Evolutionary conservation across 1,284 basidiomycete genomes (phyloP).

Genomic region (Malassezia dermatis): DNA sequence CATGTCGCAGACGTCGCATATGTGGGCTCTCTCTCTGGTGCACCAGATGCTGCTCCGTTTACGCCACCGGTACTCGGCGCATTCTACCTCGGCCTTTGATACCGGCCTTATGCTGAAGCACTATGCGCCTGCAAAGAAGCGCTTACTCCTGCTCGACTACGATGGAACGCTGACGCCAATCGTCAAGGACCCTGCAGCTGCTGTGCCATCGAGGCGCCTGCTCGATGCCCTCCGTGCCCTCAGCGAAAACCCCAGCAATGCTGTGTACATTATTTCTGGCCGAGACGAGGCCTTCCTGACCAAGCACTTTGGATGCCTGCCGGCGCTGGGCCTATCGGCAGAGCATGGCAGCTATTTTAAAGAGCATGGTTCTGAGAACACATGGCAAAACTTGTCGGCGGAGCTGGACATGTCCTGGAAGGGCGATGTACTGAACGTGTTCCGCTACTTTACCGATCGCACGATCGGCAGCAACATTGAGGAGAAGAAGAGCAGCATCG

Average conservation of each 20-base stretch:
- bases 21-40: slow-evolving; percentile 85
- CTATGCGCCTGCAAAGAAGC: slow-evolving; percentile 66
- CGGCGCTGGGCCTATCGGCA: slow-evolving; percentile 76
- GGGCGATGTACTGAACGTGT: slow-evolving; percentile 85
- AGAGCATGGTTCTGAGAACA: slow-evolving; percentile 55
- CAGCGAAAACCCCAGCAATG: slow-evolving; percentile 67
- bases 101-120: slow-evolving; percentile 56
- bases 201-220: slow-evolving; percentile 67
- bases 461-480: slow-evolving; percentile 94
- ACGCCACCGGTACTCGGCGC: slow-evolving; percentile 67
- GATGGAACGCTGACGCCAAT: slow-evolving; percentile 95
- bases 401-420: slow-evolving; percentile 96
- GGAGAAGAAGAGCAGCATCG: slow-evolving; percentile 90
- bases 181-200: slow-evolving; percentile 82
- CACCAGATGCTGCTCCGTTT: slow-evolving; percentile 78
- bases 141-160: slow-evolving; percentile 90
- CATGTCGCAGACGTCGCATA: slow-evolving; percentile 83
- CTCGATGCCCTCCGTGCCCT: slow-evolving; percentile 65
- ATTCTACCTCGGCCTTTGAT: slow-evolving; percentile 76
- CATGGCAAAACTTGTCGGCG: slow-evolving; percentile 82
- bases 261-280: slow-evolving; percentile 94
- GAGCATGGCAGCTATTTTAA: slow-evolving; percentile 92
- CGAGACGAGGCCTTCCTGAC: slow-evolving; percentile 87
- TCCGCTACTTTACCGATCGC: slow-evolving; percentile 87
- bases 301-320: slow-evolving; percentile 77